These are phyloP conservation scores for Geranium incanum DNA, from an alignment of 441 rosid genomes.

Conservation along the genomic window DNA sequence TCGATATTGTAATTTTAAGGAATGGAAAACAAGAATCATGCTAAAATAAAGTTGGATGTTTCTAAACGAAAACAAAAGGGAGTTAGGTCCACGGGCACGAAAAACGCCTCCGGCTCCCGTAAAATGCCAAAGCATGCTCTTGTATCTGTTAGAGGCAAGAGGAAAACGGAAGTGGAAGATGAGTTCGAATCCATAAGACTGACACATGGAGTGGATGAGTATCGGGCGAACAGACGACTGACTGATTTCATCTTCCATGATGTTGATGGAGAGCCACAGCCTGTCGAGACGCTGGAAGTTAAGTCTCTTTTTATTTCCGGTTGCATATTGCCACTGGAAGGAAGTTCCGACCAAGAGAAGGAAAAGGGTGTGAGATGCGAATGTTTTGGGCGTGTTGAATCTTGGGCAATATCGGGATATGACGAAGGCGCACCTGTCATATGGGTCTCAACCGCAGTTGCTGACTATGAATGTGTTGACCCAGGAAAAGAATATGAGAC, in stretches of 20 bases:
- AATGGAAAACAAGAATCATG: neutral
- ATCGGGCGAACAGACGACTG: conserved; percentile 52
- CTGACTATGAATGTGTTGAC: conserved; percentile 61
- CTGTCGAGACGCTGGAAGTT: conserved; percentile 71
- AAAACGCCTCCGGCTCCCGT: conserved; percentile 4
- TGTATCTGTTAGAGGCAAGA: conserved; percentile 19
- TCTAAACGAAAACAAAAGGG: conserved; percentile 13
- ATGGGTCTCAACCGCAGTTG: conserved; percentile 64
- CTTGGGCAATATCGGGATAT: conserved; percentile 74
- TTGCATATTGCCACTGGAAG: conserved; percentile 49
- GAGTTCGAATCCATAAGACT: conserved; percentile 26
- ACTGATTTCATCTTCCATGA: conserved; percentile 54
- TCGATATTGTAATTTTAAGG: neutral
- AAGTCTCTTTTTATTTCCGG: conserved; percentile 51
- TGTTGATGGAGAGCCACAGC: conserved; percentile 33
- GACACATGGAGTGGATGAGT: conserved; percentile 31
- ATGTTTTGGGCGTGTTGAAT: conserved; percentile 55
- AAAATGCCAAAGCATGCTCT: conserved; percentile 29
- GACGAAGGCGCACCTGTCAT: conserved; percentile 65
- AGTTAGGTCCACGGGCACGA: conserved; percentile 6
- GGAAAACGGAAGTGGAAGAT: conserved; percentile 16
- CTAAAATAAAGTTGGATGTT: neutral
- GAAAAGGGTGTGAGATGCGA: conserved; percentile 46
- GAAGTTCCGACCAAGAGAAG: conserved; percentile 33
- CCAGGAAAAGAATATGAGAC: conserved; percentile 51